Evolutionary conservation across 371 early-diverging fungal species (phyloP).

Genomic region (Neoconidiobolus thromboides): DNA sequence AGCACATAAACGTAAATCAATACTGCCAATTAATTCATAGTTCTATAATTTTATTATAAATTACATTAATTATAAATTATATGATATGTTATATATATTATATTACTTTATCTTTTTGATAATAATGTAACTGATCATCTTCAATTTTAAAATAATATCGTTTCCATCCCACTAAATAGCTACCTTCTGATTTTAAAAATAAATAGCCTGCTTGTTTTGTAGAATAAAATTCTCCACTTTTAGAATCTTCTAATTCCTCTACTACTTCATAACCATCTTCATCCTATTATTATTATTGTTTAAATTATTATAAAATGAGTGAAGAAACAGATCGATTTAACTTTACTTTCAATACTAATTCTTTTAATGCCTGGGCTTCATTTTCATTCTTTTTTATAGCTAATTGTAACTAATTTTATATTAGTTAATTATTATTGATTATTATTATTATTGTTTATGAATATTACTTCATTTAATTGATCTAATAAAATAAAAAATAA

Average conservation of each 20-base stretch:
- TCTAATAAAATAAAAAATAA: no score
- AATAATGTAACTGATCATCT: conserved; percentile 34
- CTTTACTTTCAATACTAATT: neutral
- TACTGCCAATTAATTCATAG: conserved; percentile 8
- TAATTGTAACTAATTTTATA: no score
- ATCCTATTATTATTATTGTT: neutral
- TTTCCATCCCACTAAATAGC: conserved; percentile 51
- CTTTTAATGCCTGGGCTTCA: neutral
- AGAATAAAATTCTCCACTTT: neutral
- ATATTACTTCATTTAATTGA: no score
- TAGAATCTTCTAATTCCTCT: neutral
- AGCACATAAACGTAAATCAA: conserved; percentile 56
- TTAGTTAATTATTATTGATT: no score
- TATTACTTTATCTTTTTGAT: conserved; percentile 24
- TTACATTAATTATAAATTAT: neutral
- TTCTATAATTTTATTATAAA: neutral
- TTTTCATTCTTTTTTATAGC: no score
- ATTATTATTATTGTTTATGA: no score
- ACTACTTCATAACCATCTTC: neutral
- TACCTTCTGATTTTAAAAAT: conserved; percentile 43
- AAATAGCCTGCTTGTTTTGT: conserved; percentile 31
- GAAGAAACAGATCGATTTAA: no score
- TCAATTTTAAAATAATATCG: conserved; percentile 50
- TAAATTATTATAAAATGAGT: neutral
- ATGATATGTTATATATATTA: neutral